Evolutionary conservation across 345 rosid genomes (phyloP).

Genomic region (Syzygium aromaticum): DNA sequence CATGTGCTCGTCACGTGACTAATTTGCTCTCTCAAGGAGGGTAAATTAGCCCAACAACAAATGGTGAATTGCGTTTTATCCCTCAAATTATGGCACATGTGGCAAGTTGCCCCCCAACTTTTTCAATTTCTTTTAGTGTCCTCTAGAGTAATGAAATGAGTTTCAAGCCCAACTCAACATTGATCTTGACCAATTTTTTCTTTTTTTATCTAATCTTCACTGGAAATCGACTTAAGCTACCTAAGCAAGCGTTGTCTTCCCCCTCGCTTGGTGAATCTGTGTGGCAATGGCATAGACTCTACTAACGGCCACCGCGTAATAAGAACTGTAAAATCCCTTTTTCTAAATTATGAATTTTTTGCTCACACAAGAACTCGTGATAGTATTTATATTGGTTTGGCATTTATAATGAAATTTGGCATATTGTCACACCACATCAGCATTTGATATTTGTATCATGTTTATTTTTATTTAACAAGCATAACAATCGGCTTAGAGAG

Average conservation of each 20-base stretch:
- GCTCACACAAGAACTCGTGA: background rate
- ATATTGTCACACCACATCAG: fast-evolving
- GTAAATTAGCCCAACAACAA: background rate
- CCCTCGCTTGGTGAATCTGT: background rate
- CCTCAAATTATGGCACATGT: background rate
- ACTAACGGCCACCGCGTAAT: background rate
- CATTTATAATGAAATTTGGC: background rate
- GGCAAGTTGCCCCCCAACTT: background rate
- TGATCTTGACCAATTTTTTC: background rate
- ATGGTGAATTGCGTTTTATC: background rate
- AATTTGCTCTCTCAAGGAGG: background rate
- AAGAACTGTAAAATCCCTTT: background rate
- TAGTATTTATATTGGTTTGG: background rate
- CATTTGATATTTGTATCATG: background rate
- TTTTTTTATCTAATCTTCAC: background rate
- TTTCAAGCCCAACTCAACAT: background rate
- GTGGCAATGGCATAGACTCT: background rate
- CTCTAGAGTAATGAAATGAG: background rate
- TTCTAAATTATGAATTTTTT: background rate
- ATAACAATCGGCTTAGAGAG: background rate
- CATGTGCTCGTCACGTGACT: background rate
- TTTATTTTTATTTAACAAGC: background rate
- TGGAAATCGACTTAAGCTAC: background rate
- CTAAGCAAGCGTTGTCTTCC: background rate
- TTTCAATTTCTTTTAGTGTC: background rate